Evolutionary conservation across 2,329 filamentous ascomycete genomes (phyloP).

Genomic region (Dothideomycetes sp.): DNA sequence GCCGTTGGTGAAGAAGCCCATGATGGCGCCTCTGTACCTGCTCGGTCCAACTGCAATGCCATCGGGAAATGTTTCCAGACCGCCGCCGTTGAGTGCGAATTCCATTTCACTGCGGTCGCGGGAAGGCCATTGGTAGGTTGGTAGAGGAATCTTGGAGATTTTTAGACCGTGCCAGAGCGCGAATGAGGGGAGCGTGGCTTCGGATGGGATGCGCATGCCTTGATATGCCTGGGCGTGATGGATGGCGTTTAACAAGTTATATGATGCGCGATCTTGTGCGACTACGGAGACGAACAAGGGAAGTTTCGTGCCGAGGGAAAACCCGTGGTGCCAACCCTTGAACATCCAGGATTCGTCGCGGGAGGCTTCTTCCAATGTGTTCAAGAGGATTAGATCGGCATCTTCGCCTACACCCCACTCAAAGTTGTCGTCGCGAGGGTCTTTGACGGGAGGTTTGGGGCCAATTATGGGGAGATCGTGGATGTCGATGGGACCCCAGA

Average conservation of each 20-base stretch:
- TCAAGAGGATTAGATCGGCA: constrained; percentile 53
- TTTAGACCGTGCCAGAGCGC: constrained; percentile 34
- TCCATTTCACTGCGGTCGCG: constrained; percentile 19
- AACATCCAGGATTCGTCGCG: constrained; percentile 27
- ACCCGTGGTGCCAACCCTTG: constrained; percentile 25
- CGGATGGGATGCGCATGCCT: constrained; percentile 27
- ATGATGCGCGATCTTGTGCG: constrained; percentile 28
- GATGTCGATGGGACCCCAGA: constrained; percentile 29
- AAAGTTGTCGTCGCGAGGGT: constrained; percentile 59
- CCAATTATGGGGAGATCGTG: constrained; percentile 43
- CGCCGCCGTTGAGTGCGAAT: constrained; percentile 26
- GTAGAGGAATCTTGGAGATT: constrained; percentile 30
- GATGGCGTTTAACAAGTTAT: constrained; percentile 25
- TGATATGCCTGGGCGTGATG: constrained; percentile 27
- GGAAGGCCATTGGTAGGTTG: constrained; percentile 25
- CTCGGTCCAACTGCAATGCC: constrained; percentile 15
- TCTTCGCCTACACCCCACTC: constrained; percentile 80
- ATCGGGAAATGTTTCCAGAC: constrained; percentile 16
- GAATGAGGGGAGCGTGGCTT: constrained; percentile 30
- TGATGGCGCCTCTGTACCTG: constrained; percentile 21
- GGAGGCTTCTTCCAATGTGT: constrained; percentile 13
- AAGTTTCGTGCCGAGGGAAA: constrained; percentile 19
- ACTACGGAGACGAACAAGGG: constrained; percentile 31
- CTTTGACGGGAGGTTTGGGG: constrained; percentile 58
- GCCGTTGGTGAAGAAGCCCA: constrained; percentile 21